Percentiles rank a stretch among this genome's conserved stretches.
Conservation (phyloP, 768 basidiomycete genomes). For the Psilocybe azurescens region DNA sequence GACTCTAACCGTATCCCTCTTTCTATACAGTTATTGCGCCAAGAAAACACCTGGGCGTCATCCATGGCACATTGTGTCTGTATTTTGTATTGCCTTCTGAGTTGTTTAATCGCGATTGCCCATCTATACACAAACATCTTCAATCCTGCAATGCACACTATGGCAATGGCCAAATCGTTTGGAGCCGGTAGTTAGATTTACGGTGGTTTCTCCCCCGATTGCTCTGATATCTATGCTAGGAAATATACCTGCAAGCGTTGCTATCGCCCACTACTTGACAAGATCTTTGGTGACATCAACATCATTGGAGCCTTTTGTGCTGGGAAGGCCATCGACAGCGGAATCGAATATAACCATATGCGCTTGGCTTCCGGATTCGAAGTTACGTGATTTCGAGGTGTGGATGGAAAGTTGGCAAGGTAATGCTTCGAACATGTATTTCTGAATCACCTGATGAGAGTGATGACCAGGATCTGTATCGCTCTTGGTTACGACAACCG, state of each 20-base stretch:
- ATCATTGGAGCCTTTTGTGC: slow-evolving; percentile 21
- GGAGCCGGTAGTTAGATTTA: background rate
- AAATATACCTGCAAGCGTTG: slow-evolving; percentile 6
- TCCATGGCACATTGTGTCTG: slow-evolving; percentile 38
- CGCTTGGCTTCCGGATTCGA: slow-evolving; percentile 21
- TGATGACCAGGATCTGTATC: slow-evolving; percentile 49
- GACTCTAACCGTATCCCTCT: background rate
- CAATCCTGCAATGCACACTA: background rate
- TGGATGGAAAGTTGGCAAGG: slow-evolving; percentile 24
- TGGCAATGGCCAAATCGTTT: background rate
- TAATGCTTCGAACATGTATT: background rate
- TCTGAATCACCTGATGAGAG: background rate
- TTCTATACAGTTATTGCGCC: slow-evolving; percentile 13
- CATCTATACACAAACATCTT: slow-evolving; percentile 10
- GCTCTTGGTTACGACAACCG: slow-evolving; percentile 46
- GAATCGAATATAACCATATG: slow-evolving; percentile 23
- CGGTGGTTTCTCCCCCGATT: background rate
- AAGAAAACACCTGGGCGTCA: slow-evolving; percentile 31
- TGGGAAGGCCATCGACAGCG: background rate
- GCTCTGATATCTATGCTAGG: background rate
- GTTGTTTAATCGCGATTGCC: slow-evolving; percentile 37
- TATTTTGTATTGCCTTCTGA: slow-evolving; percentile 45
- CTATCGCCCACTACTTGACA: slow-evolving; percentile 21
- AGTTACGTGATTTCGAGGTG: slow-evolving; percentile 12
- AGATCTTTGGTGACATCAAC: slow-evolving; percentile 10